Conservation (phyloP, 345 rosid species). For the Eucalyptus brandiana region DNA sequence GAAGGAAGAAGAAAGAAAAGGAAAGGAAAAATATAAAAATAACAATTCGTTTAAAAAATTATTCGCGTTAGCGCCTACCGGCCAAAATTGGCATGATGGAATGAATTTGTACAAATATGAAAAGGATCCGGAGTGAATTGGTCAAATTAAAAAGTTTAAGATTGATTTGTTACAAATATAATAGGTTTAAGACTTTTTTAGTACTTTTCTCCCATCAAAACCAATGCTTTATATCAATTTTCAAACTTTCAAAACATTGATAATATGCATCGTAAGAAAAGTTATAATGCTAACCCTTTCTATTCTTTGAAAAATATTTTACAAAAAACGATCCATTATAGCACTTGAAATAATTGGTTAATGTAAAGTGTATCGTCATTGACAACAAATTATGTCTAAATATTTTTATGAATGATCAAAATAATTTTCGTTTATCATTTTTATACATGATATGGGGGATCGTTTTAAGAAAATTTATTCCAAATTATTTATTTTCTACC, state of each 20-base stretch:
- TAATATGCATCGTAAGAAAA: background rate
- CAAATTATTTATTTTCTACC: background rate
- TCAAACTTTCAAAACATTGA: background rate
- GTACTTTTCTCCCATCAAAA: background rate
- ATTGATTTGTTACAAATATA: rapidly evolving
- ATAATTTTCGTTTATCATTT: background rate
- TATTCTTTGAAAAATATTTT: too few relatives aligned
- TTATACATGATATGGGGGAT: background rate
- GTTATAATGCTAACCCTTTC: too few relatives aligned
- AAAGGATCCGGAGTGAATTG: rapidly evolving
- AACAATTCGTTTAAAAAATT: too few relatives aligned
- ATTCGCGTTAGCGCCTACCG: rapidly evolving
- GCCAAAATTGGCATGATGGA: too few relatives aligned
- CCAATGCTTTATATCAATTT: background rate
- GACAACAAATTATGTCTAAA: background rate
- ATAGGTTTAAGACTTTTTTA: too few relatives aligned
- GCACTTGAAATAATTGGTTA: background rate
- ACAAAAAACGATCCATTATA: too few relatives aligned
- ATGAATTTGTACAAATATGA: too few relatives aligned
- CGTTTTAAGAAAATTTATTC: background rate
- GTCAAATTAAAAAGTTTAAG: too few relatives aligned
- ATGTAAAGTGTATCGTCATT: too few relatives aligned
- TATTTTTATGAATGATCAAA: background rate
- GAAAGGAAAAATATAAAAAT: too few relatives aligned
- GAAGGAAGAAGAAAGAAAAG: too few relatives aligned